phyloP scores from a whole-genome alignment of 495 filamentous ascomycete genomes.

The Neurospora sp. region DNA sequence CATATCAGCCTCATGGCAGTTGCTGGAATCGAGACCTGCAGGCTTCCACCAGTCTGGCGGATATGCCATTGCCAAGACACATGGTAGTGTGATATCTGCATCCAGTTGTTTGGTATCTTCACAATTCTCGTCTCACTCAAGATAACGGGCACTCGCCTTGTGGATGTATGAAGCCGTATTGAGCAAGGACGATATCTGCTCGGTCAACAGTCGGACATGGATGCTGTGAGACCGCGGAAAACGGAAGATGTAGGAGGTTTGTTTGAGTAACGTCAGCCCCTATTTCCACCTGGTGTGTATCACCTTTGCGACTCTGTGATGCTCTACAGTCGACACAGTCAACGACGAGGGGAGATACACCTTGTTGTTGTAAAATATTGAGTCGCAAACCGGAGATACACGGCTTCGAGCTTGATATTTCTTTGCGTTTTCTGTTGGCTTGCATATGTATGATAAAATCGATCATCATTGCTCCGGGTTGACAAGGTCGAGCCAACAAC shows the following conservation, averaged over 20 bases:
- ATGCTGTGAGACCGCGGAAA: neutral
- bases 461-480: neutral
- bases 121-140: neutral
- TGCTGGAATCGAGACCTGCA: neutral
- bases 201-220: neutral
- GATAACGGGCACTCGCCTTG: neutral
- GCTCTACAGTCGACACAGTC: neutral
- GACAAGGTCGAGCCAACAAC: neutral
- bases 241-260: neutral
- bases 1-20: neutral
- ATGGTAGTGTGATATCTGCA: neutral
- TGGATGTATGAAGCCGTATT: neutral
- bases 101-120: neutral
- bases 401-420: neutral
- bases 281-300: neutral
- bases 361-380: neutral
- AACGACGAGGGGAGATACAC: neutral
- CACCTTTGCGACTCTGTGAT: neutral
- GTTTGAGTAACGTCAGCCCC: neutral
- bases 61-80: neutral
- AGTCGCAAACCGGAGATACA: neutral
- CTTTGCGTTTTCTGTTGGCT: neutral
- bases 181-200: neutral
- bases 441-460: neutral
- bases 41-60: neutral